phyloP scores from a whole-genome alignment of 2,329 filamentous ascomycete genomes.

The Aureobasidium namibiae region DNA sequence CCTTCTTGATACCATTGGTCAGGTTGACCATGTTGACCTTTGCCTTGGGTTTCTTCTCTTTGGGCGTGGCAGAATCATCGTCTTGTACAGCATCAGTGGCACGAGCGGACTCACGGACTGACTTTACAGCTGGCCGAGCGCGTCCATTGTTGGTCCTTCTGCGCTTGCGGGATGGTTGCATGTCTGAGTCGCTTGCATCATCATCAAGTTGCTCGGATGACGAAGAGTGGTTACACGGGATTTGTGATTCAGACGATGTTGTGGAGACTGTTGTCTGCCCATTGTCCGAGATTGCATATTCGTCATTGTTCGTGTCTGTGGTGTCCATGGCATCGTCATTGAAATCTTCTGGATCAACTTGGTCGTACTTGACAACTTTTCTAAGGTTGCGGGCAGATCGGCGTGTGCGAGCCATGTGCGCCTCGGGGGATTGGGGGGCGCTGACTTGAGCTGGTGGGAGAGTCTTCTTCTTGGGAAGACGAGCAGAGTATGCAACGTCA shows the following conservation, averaged over 20 bases:
- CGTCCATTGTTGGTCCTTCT: background rate
- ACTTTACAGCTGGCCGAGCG: background rate
- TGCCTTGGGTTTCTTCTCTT: background rate
- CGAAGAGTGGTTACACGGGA: background rate
- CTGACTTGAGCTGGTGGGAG: background rate
- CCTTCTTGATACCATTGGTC: background rate
- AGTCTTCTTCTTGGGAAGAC: background rate
- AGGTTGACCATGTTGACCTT: slow-evolving; percentile 4
- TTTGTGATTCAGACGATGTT: background rate
- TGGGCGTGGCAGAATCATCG: too few species aligned
- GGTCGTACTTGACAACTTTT: too few species aligned
- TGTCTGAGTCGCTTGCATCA: background rate
- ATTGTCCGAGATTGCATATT: background rate
- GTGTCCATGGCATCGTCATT: too few species aligned
- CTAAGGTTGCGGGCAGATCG: background rate
- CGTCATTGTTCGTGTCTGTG: too few species aligned
- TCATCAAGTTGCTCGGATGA: background rate
- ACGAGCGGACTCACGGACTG: background rate
- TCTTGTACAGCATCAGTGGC: background rate
- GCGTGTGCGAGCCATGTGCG: background rate
- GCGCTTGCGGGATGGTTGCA: background rate
- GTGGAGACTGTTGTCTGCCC: background rate
- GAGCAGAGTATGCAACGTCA: background rate
- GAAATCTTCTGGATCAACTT: too few species aligned
- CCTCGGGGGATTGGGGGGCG: background rate